Conservation (phyloP, 805 yeast genomes). For the Yamadazyma takamatsuzukensis region DNA sequence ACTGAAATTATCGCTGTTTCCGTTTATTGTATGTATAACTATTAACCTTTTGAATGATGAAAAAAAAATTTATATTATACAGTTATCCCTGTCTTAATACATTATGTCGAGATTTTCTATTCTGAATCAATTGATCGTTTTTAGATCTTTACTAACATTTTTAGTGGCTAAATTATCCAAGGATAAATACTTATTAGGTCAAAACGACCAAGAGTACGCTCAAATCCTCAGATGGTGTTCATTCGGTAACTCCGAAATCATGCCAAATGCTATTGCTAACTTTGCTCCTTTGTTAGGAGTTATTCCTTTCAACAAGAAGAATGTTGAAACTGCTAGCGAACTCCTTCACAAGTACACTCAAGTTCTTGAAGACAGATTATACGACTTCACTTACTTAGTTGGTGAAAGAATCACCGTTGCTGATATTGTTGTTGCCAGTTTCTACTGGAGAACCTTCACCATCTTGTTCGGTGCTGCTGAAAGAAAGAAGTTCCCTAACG, state of each 20-base stretch:
- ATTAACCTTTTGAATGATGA: conserved; percentile 46
- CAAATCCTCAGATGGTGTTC: conserved; percentile 75
- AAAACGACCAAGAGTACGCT: conserved; percentile 60
- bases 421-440: conserved; percentile 54
- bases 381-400: conserved; percentile 62
- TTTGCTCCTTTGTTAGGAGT: conserved; percentile 63
- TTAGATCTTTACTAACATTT: conserved; percentile 17
- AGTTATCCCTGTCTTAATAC: conserved; percentile 86
- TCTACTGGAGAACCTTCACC: conserved; percentile 52
- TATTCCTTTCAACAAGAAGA: conserved; percentile 74
- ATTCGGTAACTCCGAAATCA: conserved; percentile 64
- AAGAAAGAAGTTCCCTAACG: conserved; percentile 59
- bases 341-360: conserved; percentile 20
- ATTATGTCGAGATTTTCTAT: conserved; percentile 62
- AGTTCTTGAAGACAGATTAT: conserved; percentile 54
- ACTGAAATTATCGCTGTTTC: conserved; percentile 65
- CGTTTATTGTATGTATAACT: conserved; percentile 48
- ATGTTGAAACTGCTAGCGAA: conserved; percentile 46
- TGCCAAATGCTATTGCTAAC: conserved; percentile 43
- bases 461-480: conserved; percentile 60
- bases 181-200: conserved; percentile 55
- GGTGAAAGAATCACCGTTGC: conserved; percentile 58
- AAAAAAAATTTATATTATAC: conserved; percentile 44
- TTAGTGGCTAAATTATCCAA: conserved; percentile 48
- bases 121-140: conserved; percentile 39